A percentile compares a stretch with the other conserved stretches of the same genome.
Conservation (phyloP, 169 alveolate genomes). For the Plasmodium inui region DNA sequence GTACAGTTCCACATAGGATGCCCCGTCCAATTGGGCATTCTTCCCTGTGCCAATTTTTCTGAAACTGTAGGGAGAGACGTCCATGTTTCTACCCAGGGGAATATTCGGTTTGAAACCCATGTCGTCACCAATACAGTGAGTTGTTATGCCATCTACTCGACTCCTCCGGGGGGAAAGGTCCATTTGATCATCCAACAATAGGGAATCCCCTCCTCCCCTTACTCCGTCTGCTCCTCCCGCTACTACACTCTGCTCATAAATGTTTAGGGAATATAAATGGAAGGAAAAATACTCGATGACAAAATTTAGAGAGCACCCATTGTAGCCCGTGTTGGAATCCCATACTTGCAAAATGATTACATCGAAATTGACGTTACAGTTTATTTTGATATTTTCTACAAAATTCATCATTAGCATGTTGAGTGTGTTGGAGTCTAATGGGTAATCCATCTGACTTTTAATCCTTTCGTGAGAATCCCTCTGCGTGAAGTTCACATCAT, state of each 20-base stretch:
- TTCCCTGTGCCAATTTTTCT: background rate
- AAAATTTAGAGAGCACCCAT: slow-evolving; percentile 71
- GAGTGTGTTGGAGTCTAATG: slow-evolving; percentile 8
- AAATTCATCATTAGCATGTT: slow-evolving; percentile 54
- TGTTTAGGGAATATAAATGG: slow-evolving; percentile 27
- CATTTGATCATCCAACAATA: background rate
- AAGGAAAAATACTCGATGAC: slow-evolving; percentile 52
- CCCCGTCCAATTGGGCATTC: background rate
- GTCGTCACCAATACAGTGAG: background rate
- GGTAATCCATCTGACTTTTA: background rate
- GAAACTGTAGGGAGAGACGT: background rate
- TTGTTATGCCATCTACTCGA: background rate
- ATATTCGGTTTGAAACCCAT: background rate
- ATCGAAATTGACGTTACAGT: slow-evolving; percentile 29
- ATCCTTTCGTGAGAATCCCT: background rate
- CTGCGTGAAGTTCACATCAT: background rate
- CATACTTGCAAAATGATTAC: slow-evolving; percentile 61
- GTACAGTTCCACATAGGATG: background rate
- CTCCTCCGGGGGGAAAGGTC: background rate
- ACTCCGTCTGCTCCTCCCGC: background rate
- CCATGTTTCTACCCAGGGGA: background rate
- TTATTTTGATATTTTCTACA: slow-evolving; percentile 41
- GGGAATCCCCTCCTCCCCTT: background rate
- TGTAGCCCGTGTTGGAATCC: slow-evolving; percentile 72
- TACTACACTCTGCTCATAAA: slow-evolving; percentile 25